These are phyloP conservation scores for Sporothrix pseudoabietina DNA, from an alignment of 2,329 filamentous ascomycete species.

Conservation along the genomic window DNA sequence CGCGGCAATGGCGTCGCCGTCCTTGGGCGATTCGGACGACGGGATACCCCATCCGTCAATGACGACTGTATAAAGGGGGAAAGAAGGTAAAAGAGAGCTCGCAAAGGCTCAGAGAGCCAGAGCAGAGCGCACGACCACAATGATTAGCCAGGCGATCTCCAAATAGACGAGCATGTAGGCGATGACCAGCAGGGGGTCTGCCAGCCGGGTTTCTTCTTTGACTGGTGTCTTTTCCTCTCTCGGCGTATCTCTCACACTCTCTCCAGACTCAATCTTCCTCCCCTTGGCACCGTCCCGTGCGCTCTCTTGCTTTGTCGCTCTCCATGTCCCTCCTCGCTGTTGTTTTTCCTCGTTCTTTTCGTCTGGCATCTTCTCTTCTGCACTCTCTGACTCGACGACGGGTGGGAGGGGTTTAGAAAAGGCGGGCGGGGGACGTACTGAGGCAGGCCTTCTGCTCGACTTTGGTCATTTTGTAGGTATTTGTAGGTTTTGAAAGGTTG, in stretches of 20 bases:
- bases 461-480: constrained; percentile 50
- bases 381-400: constrained; percentile 28
- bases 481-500: background rate
- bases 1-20: constrained; percentile 93
- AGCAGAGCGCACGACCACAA: constrained; percentile 52
- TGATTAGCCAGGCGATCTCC: constrained; percentile 62
- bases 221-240: background rate
- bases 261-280: background rate
- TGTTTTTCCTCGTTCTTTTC: constrained; percentile 23
- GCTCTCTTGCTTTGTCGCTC: background rate
- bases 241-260: background rate
- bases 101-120: constrained; percentile 20
- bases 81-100: background rate
- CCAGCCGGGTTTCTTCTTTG: background rate
- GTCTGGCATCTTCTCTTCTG: constrained; percentile 52
- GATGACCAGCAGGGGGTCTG: constrained; percentile 48
- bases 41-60: constrained; percentile 99
- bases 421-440: constrained; percentile 54
- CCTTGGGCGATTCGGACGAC: constrained; percentile 73
- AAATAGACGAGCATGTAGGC: constrained; percentile 59
- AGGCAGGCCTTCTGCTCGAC: constrained; percentile 64
- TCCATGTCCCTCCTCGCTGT: background rate
- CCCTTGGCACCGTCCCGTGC: background rate
- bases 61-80: constrained; percentile 66
- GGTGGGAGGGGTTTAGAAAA: constrained; percentile 29